phyloP scores from a whole-genome alignment of 768 basidiomycete species.

The Kwoniella heveanensis region DNA sequence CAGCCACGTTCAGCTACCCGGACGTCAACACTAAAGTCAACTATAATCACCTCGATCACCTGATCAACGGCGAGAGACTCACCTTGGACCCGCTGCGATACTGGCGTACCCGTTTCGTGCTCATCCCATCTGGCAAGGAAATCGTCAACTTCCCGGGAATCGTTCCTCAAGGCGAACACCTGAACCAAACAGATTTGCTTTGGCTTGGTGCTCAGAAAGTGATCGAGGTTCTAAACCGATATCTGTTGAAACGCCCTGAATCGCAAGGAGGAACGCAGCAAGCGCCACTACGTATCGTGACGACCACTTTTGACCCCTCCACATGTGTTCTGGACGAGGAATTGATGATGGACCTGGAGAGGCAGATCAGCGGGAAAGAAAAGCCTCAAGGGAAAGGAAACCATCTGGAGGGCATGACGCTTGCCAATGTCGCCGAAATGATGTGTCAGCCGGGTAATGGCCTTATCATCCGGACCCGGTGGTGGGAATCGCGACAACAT shows the following conservation, averaged over 20 bases:
- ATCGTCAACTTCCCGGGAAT: conserved; percentile 56
- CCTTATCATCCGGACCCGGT: conserved; percentile 77
- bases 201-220: conserved; percentile 88
- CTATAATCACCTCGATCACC: conserved; percentile 54
- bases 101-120: conserved; percentile 90
- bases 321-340: conserved; percentile 76
- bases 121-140: conserved; percentile 80
- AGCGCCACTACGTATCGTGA: conserved; percentile 72
- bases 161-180: conserved; percentile 66
- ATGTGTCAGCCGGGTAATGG: conserved; percentile 65
- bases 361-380: conserved; percentile 62
- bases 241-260: conserved; percentile 66
- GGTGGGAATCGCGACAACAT: conserved; percentile 71
- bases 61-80: conserved; percentile 59
- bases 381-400: conserved; percentile 30
- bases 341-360: conserved; percentile 77
- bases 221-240: conserved; percentile 79
- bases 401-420: conserved; percentile 66
- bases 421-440: conserved; percentile 60
- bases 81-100: conserved; percentile 73
- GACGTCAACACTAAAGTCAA: conserved; percentile 50
- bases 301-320: conserved; percentile 80
- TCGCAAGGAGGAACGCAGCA: conserved; percentile 53
- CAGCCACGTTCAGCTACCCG: conserved; percentile 73
- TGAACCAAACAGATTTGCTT: conserved; percentile 73